Conservation (phyloP, 2,329 filamentous ascomycete genomes). For the Clonostachys chloroleuca region DNA sequence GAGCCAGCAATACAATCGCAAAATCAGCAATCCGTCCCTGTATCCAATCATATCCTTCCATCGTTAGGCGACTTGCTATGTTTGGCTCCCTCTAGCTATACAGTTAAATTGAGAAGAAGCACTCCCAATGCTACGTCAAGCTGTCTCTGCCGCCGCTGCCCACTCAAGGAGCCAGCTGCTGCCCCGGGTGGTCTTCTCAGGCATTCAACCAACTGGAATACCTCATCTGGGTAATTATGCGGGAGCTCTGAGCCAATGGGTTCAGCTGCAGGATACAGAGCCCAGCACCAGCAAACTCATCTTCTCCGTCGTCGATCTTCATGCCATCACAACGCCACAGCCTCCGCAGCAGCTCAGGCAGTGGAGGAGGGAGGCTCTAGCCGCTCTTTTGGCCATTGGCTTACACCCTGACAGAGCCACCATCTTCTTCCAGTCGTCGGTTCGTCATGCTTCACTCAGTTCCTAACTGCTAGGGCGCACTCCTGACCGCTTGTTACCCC, state of each 20-base stretch:
- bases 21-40: no score
- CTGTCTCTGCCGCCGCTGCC: no score
- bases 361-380: conserved; percentile 71
- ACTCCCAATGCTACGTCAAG: no score
- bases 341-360: conserved; percentile 53
- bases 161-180: no score
- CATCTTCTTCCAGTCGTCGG: conserved; percentile 79
- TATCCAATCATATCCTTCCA: no score
- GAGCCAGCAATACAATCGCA: no score
- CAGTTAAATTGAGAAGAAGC: no score
- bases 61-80: no score
- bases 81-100: no score
- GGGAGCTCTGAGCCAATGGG: conserved; percentile 85
- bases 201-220: conserved; percentile 92
- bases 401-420: conserved; percentile 71
- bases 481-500: neutral
- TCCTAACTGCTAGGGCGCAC: neutral
- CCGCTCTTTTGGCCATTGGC: conserved; percentile 78
- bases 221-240: conserved; percentile 96
- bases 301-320: conserved; percentile 88
- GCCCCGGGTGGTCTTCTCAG: conserved; percentile 71
- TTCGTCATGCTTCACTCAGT: conserved; percentile 29
- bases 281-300: conserved; percentile 57
- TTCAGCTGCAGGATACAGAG: conserved; percentile 63
- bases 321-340: conserved; percentile 82